Conservation (phyloP, 129 eudicot genomes). For the Kitagawia praeruptora region DNA sequence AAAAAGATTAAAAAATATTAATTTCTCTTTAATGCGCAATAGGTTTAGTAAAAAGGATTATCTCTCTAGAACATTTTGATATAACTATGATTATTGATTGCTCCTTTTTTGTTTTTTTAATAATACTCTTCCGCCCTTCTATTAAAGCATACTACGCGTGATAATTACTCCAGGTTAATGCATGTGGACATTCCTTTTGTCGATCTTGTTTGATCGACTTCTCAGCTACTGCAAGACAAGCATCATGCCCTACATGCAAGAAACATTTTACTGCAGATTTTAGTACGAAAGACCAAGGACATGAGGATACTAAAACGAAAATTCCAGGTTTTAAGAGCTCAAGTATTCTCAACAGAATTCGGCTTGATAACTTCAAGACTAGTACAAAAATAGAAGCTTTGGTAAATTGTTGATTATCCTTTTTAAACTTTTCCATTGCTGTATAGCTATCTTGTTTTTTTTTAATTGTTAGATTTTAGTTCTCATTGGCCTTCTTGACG, state of each 20-base stretch:
- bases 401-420: conserved; percentile 32
- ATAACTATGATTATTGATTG: no score
- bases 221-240: conserved; percentile 52
- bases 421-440: background rate
- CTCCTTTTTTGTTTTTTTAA: no score
- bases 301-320: conserved; percentile 38
- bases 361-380: conserved; percentile 63
- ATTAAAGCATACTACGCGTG: no score
- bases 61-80: no score
- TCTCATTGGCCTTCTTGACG: no score
- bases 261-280: conserved; percentile 36
- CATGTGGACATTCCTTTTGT: conserved; percentile 73
- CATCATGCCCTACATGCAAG: conserved; percentile 59
- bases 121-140: no score
- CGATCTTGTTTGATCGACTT: conserved; percentile 67
- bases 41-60: no score
- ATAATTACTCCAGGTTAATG: conserved; percentile 51
- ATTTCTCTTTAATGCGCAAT: no score
- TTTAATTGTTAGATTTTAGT: no score
- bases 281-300: conserved; percentile 33
- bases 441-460: background rate
- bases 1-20: no score
- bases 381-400: conserved; percentile 94
- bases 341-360: conserved; percentile 72
- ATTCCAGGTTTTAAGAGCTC: conserved; percentile 54